These are phyloP conservation scores for Phytopythium boreale DNA, from an alignment of 352 stramenopile genomes.

Conservation along the genomic window DNA sequence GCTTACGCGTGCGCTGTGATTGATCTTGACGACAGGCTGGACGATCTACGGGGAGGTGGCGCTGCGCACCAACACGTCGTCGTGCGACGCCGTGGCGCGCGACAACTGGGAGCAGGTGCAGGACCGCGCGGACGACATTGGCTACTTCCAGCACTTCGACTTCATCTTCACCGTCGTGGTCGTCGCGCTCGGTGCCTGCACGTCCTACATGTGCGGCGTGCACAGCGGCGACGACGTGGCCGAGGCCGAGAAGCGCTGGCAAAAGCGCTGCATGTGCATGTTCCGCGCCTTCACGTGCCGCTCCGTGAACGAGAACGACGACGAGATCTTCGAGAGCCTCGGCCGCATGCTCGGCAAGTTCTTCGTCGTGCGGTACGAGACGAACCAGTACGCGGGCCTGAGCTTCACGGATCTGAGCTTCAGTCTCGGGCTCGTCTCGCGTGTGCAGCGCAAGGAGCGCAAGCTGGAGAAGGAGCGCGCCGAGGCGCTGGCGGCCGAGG, in stretches of 20 bases:
- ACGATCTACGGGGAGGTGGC: slow-evolving; percentile 51
- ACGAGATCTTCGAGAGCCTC: slow-evolving; percentile 68
- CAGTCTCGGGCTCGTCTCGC: slow-evolving; percentile 58
- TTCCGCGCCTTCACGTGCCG: slow-evolving; percentile 60
- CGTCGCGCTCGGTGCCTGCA: slow-evolving; percentile 34
- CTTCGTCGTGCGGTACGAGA: slow-evolving; percentile 72
- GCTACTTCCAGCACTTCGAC: slow-evolving; percentile 68
- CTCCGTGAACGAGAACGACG: slow-evolving; percentile 36
- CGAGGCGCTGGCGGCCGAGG: slow-evolving; percentile 20
- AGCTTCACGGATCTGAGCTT: slow-evolving; percentile 75
- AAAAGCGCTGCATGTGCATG: slow-evolving; percentile 57
- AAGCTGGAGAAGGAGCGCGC: slow-evolving; percentile 26
- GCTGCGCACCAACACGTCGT: slow-evolving; percentile 47
- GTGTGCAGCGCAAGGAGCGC: slow-evolving; percentile 52
- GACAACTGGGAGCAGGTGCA: slow-evolving; percentile 48
- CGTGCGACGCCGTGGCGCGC: slow-evolving; percentile 28
- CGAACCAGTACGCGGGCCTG: slow-evolving; percentile 54
- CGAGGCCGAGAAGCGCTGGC: slow-evolving; percentile 63
- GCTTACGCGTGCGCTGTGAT: background rate
- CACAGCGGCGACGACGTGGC: slow-evolving; percentile 48
- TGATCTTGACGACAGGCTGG: slow-evolving; percentile 24
- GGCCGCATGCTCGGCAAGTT: slow-evolving; percentile 68
- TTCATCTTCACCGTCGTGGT: slow-evolving; percentile 54
- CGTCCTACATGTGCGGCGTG: slow-evolving; percentile 67
- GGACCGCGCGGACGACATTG: slow-evolving; percentile 51